Evolutionary conservation across 805 yeast species (phyloP).

Genomic region (Starmera amethionina): DNA sequence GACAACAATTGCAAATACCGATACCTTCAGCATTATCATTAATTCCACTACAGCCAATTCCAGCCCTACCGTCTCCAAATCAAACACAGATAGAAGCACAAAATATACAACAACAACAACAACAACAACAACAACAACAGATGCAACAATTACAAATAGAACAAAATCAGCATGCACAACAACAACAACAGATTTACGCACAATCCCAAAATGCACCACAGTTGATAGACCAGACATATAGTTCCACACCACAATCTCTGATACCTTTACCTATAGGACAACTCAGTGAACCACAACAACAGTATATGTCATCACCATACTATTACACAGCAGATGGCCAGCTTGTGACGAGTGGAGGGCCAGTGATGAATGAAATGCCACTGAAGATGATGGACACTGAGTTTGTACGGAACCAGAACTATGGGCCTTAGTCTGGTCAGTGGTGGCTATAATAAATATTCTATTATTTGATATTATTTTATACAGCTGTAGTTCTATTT

Average conservation of each 20-base stretch:
- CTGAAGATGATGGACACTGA: too few species aligned
- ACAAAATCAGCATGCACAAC: conserved; percentile 5
- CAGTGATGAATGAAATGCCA: too few species aligned
- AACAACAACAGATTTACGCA: conserved; percentile 1
- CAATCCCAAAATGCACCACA: conserved; percentile 3
- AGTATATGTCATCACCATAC: neutral
- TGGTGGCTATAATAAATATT: too few species aligned
- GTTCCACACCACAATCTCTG: neutral
- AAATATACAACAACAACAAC: conserved; percentile 3
- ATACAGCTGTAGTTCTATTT: too few species aligned
- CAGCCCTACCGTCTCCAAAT: too few species aligned
- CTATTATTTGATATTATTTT: too few species aligned
- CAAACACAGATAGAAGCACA: neutral
- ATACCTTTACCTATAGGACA: neutral
- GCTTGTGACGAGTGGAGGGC: neutral
- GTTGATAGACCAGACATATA: conserved; percentile 1
- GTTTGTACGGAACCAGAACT: too few species aligned
- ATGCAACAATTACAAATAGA: conserved; percentile 6
- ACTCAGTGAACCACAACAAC: neutral
- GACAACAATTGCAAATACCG: too few species aligned
- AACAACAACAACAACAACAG: conserved; percentile 2
- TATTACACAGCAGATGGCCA: neutral
- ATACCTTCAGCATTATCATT: too few species aligned
- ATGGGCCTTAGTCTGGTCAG: too few species aligned
- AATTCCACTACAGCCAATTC: too few species aligned